Evolutionary conservation across 352 stramenopile genomes (phyloP).

Genomic region (Halophytophthora polymorphica): DNA sequence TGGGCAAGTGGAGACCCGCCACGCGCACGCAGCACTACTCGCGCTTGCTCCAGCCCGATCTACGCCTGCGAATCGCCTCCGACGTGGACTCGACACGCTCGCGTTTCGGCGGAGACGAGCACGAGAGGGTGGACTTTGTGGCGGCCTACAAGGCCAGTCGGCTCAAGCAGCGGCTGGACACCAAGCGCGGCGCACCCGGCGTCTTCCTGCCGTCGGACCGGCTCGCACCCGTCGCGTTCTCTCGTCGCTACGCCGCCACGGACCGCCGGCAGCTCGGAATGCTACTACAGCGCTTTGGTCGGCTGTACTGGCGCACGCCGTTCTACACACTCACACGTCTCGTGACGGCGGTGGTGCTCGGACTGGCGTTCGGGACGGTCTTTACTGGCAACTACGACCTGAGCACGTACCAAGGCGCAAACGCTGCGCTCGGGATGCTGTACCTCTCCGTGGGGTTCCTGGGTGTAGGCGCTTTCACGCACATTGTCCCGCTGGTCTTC

Average conservation of each 20-base stretch:
- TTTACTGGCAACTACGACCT: conserved; percentile 38
- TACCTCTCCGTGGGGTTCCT: conserved; percentile 83
- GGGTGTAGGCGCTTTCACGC: conserved; percentile 60
- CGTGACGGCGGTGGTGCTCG: conserved; percentile 32
- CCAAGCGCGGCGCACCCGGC: conserved; percentile 25
- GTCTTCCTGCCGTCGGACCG: conserved; percentile 33
- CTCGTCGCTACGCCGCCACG: conserved; percentile 27
- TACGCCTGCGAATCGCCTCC: conserved; percentile 20
- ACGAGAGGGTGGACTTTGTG: conserved; percentile 28
- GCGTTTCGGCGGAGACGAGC: conserved; percentile 7
- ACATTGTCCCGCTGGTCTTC: conserved; percentile 68
- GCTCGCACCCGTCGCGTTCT: conserved; percentile 24
- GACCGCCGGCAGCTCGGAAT: conserved; percentile 33
- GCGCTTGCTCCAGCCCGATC: conserved; percentile 11
- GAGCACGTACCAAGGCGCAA: conserved; percentile 37
- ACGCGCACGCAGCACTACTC: conserved; percentile 3
- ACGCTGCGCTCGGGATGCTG: conserved; percentile 60
- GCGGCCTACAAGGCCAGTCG: conserved; percentile 29
- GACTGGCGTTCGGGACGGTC: conserved; percentile 43
- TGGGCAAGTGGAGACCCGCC: conserved; percentile 8
- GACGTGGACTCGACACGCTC: conserved; percentile 15
- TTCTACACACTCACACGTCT: conserved; percentile 73
- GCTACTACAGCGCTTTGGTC: conserved; percentile 53
- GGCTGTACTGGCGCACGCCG: conserved; percentile 85
- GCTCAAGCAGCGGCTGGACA: conserved; percentile 27